Conservation (phyloP, 164 flowering plant species). For the Aristolochia contorta region DNA sequence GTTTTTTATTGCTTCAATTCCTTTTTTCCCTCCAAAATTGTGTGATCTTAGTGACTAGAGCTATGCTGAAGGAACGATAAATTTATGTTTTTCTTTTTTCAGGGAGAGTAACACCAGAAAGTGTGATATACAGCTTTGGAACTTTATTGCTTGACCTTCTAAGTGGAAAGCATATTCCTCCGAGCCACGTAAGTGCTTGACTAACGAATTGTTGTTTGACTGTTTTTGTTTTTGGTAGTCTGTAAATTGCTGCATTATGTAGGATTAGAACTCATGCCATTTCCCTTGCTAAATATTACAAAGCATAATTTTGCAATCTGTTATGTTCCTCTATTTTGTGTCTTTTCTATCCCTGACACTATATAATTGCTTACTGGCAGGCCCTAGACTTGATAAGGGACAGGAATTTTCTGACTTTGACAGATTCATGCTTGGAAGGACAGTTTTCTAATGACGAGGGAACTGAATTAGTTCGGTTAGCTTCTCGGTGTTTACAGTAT, state of each 20-base stretch:
- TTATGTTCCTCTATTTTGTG: too few species aligned
- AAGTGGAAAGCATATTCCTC: conserved; percentile 97
- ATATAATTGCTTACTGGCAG: conserved; percentile 25
- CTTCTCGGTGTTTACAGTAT: conserved; percentile 77
- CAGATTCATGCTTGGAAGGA: conserved; percentile 94
- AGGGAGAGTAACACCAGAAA: conserved; percentile 94
- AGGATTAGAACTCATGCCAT: too few species aligned
- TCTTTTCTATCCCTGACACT: background rate
- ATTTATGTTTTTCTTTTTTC: conserved; percentile 3
- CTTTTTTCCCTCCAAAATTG: too few species aligned
- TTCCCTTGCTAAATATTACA: too few species aligned
- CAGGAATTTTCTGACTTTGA: conserved; percentile 76
- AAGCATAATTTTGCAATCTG: too few species aligned
- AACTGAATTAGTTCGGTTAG: conserved; percentile 79
- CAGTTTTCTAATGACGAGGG: conserved; percentile 81
- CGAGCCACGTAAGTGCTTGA: conserved; percentile 71
- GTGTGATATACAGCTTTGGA: conserved; percentile 93
- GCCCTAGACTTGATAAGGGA: conserved; percentile 86
- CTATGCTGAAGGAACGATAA: background rate
- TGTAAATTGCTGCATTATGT: background rate
- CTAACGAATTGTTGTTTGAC: background rate
- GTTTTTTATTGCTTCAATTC: too few species aligned
- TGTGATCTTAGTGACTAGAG: background rate
- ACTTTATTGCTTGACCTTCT: conserved; percentile 91
- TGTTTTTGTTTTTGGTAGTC: background rate